A percentile compares a stretch with the other conserved stretches of the same genome.
phyloP scores from a whole-genome alignment of 129 eudicot genomes.

The Mikania micrantha region DNA sequence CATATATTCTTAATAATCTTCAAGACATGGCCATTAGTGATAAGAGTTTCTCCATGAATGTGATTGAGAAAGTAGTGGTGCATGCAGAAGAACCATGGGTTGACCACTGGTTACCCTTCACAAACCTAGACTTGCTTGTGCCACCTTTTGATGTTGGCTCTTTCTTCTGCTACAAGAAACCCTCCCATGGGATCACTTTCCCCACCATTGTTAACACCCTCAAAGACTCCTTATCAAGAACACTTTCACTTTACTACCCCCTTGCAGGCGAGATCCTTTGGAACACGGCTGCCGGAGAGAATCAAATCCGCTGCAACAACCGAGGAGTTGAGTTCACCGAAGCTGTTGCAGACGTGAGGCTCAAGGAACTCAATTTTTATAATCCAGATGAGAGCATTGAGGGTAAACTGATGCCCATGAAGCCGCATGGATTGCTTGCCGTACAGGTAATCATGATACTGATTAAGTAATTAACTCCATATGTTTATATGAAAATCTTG shows the following conservation, averaged over 20 bases:
- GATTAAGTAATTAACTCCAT: neutral
- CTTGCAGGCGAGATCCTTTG: conserved; percentile 29
- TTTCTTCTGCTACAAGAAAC: conserved; percentile 48
- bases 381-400: conserved; percentile 38
- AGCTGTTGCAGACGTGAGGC: conserved; percentile 32
- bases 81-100: conserved; percentile 27
- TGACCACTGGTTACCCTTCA: conserved; percentile 41
- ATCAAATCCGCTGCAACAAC: conserved; percentile 38
- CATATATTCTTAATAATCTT: neutral
- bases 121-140: conserved; percentile 47
- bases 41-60: conserved; percentile 15
- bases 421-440: conserved; percentile 32
- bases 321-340: conserved; percentile 41
- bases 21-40: neutral
- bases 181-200: conserved; percentile 8
- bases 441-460: conserved; percentile 25
- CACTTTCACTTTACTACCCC: conserved; percentile 28
- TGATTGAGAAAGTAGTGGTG: conserved; percentile 30
- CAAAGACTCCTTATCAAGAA: conserved; percentile 36
- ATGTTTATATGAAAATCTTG: neutral
- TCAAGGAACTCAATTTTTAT: conserved; percentile 33
- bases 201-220: conserved; percentile 7
- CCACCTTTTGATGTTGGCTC: conserved; percentile 40
- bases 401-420: conserved; percentile 43
- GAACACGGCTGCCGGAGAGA: conserved; percentile 33